A percentile compares a stretch with the other conserved stretches of the same genome.
Conservation (phyloP, 169 alveolate genomes). For the Plasmodium adleri region DNA sequence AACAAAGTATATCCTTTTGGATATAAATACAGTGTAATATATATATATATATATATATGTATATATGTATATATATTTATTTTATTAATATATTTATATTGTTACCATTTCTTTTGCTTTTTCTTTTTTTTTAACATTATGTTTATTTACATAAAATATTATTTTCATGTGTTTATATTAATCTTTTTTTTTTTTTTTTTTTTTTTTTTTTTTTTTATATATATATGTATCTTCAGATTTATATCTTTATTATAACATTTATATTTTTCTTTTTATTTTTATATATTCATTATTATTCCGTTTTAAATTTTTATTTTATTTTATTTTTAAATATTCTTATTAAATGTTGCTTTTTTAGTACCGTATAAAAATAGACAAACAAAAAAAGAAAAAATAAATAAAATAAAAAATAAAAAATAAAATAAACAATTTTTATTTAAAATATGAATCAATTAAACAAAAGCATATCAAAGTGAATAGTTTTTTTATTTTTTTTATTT, state of each 20-base stretch:
- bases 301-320: slow-evolving; percentile 25
- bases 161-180: too few species aligned
- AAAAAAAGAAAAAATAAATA: slow-evolving; percentile 10
- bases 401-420: not conserved
- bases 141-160: not conserved
- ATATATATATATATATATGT: slow-evolving; percentile 12
- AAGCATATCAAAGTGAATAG: too few species aligned
- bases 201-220: not conserved
- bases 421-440: not conserved
- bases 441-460: not conserved
- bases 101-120: not conserved
- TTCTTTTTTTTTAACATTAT: slow-evolving; percentile 10
- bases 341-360: slow-evolving; percentile 68
- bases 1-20: not conserved
- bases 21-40: slow-evolving; percentile 6
- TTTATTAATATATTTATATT: slow-evolving; percentile 6
- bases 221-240: not conserved
- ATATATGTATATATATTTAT: slow-evolving; percentile 9
- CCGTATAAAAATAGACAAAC: slow-evolving; percentile 38
- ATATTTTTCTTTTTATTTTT: not conserved
- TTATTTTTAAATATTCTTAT: slow-evolving; percentile 50
- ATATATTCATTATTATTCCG: slow-evolving; percentile 20
- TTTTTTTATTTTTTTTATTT: too few species aligned
- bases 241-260: not conserved
- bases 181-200: not conserved